These are phyloP conservation scores for Wickerhamomyces mucosus DNA, from an alignment of 805 yeast species.

Conservation along the genomic window DNA sequence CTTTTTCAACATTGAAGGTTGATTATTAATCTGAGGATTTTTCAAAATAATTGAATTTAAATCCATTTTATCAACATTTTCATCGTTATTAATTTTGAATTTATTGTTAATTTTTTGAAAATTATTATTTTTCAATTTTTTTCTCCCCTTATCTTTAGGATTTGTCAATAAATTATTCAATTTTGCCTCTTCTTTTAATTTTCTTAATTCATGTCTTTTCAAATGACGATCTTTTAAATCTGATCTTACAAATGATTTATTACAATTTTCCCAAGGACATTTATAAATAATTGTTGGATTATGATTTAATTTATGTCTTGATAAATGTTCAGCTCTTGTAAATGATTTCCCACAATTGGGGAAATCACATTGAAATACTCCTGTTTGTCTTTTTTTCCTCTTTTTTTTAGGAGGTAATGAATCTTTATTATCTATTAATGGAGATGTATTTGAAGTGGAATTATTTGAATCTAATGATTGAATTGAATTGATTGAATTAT, in stretches of 20 bases:
- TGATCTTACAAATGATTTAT: constrained; percentile 52
- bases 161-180: constrained; percentile 7
- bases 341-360: constrained; percentile 47
- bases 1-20: neutral
- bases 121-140: constrained; percentile 2
- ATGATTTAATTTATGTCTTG: constrained; percentile 58
- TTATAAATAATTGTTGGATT: constrained; percentile 43
- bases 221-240: constrained; percentile 42
- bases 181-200: constrained; percentile 20
- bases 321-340: constrained; percentile 52
- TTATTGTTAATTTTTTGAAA: constrained; percentile 1
- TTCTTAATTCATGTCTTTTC: constrained; percentile 30
- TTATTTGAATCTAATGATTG: no score
- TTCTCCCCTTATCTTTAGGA: constrained; percentile 9
- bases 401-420: constrained; percentile 8
- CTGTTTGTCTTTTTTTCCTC: constrained; percentile 20
- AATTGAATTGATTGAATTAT: no score
- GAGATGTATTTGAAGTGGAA: no score
- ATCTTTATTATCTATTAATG: no score
- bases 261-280: constrained; percentile 41
- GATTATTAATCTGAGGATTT: neutral
- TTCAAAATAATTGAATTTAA: neutral
- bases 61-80: neutral
- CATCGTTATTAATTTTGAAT: neutral
- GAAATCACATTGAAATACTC: constrained; percentile 31